Evolutionary conservation across 306 rosid species (phyloP).

Genomic region (Lagenaria siceraria): DNA sequence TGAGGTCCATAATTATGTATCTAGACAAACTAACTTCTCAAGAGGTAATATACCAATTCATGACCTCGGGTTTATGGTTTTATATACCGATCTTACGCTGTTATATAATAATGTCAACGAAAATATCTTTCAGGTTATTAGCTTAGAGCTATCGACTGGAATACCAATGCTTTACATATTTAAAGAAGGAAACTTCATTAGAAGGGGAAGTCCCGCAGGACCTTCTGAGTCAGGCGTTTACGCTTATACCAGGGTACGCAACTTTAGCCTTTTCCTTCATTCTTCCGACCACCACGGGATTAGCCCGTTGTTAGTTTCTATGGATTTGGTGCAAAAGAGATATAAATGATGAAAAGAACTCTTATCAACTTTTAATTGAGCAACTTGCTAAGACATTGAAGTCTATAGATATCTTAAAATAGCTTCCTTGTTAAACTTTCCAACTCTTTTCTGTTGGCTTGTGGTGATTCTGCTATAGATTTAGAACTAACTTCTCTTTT

Average conservation of each 20-base stretch:
- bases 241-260: conserved; percentile 73
- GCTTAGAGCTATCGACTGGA: conserved; percentile 92
- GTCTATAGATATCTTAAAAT: background rate
- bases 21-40: conserved; percentile 93
- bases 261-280: background rate
- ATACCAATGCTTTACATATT: conserved; percentile 96
- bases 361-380: background rate
- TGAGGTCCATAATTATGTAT: conserved; percentile 97
- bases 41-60: conserved; percentile 39
- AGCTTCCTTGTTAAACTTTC: background rate
- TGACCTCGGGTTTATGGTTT: conserved; percentile 1
- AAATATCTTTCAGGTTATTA: conserved; percentile 54
- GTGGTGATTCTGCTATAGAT: background rate
- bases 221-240: conserved; percentile 96
- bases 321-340: background rate
- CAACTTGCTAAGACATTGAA: background rate
- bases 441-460: background rate
- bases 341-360: background rate
- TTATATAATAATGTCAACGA: background rate
- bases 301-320: background rate
- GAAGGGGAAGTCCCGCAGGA: conserved; percentile 90
- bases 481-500: background rate
- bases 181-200: conserved; percentile 77
- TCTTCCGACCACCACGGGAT: background rate
- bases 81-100: background rate